Percentiles rank a stretch among this genome's conserved stretches.
These are phyloP conservation scores for Clathrospora elynae DNA, from an alignment of 2,329 filamentous ascomycete species.

Conservation along the genomic window DNA sequence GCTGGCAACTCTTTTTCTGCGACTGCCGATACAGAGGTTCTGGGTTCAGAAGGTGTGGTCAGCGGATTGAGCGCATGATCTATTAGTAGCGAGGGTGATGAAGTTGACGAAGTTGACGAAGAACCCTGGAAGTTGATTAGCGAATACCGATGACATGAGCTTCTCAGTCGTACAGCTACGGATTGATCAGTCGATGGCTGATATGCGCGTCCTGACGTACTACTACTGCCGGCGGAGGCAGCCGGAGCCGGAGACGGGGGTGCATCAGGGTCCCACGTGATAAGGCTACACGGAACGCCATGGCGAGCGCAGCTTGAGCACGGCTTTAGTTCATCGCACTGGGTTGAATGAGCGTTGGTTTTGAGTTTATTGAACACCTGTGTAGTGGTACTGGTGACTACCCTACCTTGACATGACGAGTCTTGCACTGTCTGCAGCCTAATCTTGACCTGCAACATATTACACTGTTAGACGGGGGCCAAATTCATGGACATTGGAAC, in stretches of 20 bases:
- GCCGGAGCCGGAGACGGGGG: slow-evolving; percentile 18
- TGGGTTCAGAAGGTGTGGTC: slow-evolving; percentile 10
- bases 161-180: slow-evolving; percentile 23
- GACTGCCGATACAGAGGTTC: slow-evolving; percentile 7
- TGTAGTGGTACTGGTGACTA: neutral
- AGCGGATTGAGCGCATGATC: slow-evolving; percentile 32
- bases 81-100: slow-evolving; percentile 26
- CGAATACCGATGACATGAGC: neutral
- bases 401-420: slow-evolving; percentile 47
- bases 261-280: slow-evolving; percentile 32
- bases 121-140: slow-evolving; percentile 15
- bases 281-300: slow-evolving; percentile 44
- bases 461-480: slow-evolving; percentile 3
- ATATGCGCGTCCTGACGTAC: slow-evolving; percentile 18
- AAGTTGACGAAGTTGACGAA: slow-evolving; percentile 14
- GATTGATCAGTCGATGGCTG: slow-evolving; percentile 17
- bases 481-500: slow-evolving; percentile 7
- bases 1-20: slow-evolving; percentile 35
- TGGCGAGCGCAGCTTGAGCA: slow-evolving; percentile 48
- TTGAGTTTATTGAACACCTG: slow-evolving; percentile 8
- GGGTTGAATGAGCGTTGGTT: slow-evolving; percentile 17
- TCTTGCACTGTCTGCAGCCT: slow-evolving; percentile 47
- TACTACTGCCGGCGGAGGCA: slow-evolving; percentile 17
- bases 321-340: slow-evolving; percentile 49
- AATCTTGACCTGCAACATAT: slow-evolving; percentile 23